Base-by-base conservation (phyloP, 2,329 filamentous ascomycete genomes). In the Botrytis tulipae region DNA sequence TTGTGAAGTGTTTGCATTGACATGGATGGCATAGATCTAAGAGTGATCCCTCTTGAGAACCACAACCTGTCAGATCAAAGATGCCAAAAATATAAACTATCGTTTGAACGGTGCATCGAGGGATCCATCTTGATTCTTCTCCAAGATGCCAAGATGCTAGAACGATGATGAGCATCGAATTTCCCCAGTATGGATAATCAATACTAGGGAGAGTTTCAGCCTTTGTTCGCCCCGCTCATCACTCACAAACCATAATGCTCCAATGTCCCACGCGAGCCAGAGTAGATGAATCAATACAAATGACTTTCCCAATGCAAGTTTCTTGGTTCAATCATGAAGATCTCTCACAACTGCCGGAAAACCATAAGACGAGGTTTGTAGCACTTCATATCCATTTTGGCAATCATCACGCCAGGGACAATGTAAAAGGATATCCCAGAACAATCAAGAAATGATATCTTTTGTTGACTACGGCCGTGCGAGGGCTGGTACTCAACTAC, bases 41-140 rank as follows among this genome's bases (percentile, higher is more conserved):
- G 40, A 54, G 35, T 40, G 9, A n/a, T 57, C 32, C 32, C 32
- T 40, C 35, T 4, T 2, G 18, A n/a, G 35, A 68, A 40, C 25
- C 32, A n/a, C 35, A n/a, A 40, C 22, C 46, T 67, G 63, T 67
- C 44, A 67, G 48, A 54, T n/a, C 48, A n/a, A 67, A 67, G 22
- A 29, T 54, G 32, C 35, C 65, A 66, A 51, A 46, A 37, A 35
- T 37, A 37, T 10, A 54, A 14, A 22, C 20, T 20, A 67, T 25
- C 8, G 14, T n/a, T 22, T 18, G 6, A 42, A 42, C 16, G 44
- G 44, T 14, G 22, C 32, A 16, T 42, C 2, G 35, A 57, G 54
- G 40, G 61, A 44, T 32, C n/a, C 32, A 42, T 18, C 25, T 40
- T 40, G 37, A 40, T 40, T 40, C 37, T 61, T 40, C 32, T 37